Evolutionary conservation across 2,329 filamentous ascomycete species (phyloP).

Genomic region (Aspergillus neotritici): DNA sequence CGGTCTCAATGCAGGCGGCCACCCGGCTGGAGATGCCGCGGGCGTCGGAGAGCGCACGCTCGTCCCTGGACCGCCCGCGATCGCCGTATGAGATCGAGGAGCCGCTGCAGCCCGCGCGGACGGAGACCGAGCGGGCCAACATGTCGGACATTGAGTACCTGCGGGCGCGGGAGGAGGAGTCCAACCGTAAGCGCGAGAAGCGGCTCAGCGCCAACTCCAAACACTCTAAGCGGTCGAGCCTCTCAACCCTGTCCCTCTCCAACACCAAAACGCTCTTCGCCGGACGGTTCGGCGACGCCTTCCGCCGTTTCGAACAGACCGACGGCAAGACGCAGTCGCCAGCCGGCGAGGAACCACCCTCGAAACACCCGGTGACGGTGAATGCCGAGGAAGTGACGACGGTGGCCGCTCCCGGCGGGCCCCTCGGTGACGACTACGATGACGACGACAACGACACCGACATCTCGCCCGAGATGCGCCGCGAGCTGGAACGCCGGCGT

Average conservation of each 20-base stretch:
- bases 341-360: constrained; percentile 41
- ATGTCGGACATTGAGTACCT: constrained; percentile 83
- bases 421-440: constrained; percentile 62
- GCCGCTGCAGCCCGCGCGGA: constrained; percentile 29
- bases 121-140: constrained; percentile 43
- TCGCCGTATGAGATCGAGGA: constrained; percentile 33
- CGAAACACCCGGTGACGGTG: constrained; percentile 58
- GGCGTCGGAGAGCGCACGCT: constrained; percentile 60
- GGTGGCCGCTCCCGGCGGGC: constrained; percentile 52
- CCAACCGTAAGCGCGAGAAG: constrained; percentile 52
- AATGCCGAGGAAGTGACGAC: constrained; percentile 70
- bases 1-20: constrained; percentile 76
- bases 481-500: constrained; percentile 77
- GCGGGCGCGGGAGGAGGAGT: constrained; percentile 64
- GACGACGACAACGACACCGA: constrained; percentile 61
- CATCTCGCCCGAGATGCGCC: constrained; percentile 77
- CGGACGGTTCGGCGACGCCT: constrained; percentile 87
- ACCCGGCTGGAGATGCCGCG: constrained; percentile 77
- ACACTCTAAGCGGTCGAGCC: constrained; percentile 65
- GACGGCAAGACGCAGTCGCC: constrained; percentile 30
- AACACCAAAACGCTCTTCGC: constrained; percentile 77
- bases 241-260: constrained; percentile 62
- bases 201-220: constrained; percentile 54
- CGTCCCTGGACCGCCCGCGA: constrained; percentile 31
- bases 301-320: constrained; percentile 76